A percentile compares a stretch with the other conserved stretches of the same genome.
phyloP scores from a whole-genome alignment of 2,329 filamentous ascomycete species.

The Trichoderma atrobrunneum region DNA sequence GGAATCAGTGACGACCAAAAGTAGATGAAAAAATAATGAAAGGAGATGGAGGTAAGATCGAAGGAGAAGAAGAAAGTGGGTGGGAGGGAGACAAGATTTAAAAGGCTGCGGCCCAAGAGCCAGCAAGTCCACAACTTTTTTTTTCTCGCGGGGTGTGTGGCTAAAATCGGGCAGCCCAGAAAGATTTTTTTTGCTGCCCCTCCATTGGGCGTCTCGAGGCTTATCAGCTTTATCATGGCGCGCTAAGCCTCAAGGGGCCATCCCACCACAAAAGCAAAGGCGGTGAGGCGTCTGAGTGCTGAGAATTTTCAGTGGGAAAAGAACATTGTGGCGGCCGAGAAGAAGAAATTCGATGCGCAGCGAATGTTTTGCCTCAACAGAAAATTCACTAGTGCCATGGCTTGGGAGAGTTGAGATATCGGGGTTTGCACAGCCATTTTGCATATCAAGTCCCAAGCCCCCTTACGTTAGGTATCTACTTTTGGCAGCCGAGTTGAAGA shows the following conservation, averaged over 20 bases:
- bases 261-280: constrained; percentile 22
- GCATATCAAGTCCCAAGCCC: not conserved
- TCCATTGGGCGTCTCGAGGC: constrained; percentile 28
- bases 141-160: constrained; percentile 22
- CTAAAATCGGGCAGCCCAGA: constrained; percentile 22
- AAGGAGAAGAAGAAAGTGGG: constrained; percentile 9
- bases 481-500: not conserved
- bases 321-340: not conserved
- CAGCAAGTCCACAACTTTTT: constrained; percentile 32
- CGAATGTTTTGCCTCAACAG: not conserved
- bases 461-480: not conserved
- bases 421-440: not conserved
- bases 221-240: constrained; percentile 33
- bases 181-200: constrained; percentile 22
- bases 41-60: constrained; percentile 27
- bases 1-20: constrained; percentile 43
- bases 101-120: constrained; percentile 15
- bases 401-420: not conserved
- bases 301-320: not conserved
- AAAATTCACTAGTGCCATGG: not conserved
- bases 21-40: constrained; percentile 34
- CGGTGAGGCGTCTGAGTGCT: constrained; percentile 26
- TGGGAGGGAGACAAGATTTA: constrained; percentile 35
- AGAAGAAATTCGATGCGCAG: constrained; percentile 3
- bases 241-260: constrained; percentile 23